These are phyloP conservation scores for Urostyla sp. DNA, from an alignment of 73 alveolate genomes.

Conservation along the genomic window DNA sequence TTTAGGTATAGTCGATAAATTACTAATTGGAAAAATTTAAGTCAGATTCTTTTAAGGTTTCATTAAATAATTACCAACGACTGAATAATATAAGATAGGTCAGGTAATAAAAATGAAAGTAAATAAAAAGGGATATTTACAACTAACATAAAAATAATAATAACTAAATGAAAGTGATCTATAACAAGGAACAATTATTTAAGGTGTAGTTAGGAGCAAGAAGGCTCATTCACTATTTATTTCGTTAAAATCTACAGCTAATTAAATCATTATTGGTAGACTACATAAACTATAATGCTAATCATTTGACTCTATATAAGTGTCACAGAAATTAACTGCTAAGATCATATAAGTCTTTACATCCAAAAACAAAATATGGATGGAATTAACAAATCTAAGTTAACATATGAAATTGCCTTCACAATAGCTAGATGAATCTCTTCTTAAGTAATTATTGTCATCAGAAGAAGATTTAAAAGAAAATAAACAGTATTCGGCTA, in stretches of 20 bases:
- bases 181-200: neutral
- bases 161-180: too few relatives aligned
- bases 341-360: too few relatives aligned
- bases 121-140: too few relatives aligned
- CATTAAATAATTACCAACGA: too few relatives aligned
- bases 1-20: too few relatives aligned
- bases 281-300: conserved; percentile 32
- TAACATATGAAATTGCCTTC: conserved; percentile 42
- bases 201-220: conserved; percentile 22
- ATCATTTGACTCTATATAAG: too few relatives aligned
- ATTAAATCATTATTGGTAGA: conserved; percentile 29
- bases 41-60: too few relatives aligned
- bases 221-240: conserved; percentile 21
- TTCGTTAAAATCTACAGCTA: conserved; percentile 1
- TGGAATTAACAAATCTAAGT: conserved; percentile 39
- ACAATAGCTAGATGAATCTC: conserved; percentile 8
- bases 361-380: conserved; percentile 52
- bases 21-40: too few relatives aligned
- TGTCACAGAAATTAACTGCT: too few relatives aligned
- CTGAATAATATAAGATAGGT: too few relatives aligned
- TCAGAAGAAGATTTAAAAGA: conserved; percentile 41
- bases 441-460: neutral
- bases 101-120: too few relatives aligned
- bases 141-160: too few relatives aligned
- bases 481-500: neutral